Evolutionary conservation across 208 protist genomes (phyloP), one percentile per base, ranked within the genome.

Genomic region (Trypanosoma cruzi): DNA sequence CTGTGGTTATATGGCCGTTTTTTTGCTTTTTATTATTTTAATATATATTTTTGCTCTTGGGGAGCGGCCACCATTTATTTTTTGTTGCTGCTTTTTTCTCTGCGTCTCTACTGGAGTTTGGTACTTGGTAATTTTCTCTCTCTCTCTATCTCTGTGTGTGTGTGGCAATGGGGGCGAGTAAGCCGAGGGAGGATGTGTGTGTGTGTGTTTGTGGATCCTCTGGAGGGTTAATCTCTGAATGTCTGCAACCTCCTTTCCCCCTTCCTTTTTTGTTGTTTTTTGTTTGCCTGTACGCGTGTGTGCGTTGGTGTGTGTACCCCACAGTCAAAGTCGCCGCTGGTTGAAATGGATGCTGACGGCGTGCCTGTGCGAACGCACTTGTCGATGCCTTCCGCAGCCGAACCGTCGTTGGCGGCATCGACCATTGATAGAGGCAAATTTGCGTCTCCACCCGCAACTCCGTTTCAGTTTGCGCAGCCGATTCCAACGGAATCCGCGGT

Each of bases 401-500:
- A 40, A 10, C 36, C 36, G 10, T 4, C 36, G 36, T 4, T 10
- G 36, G 36, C 10, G 36, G 36, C 36, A 40, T 13, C 4, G 44
- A 49, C 11, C 4, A 20, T 14, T 20, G 44, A 49, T 49, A 49
- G 11, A 6, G 16, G 16, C 16, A 49, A 3, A n/a, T 20, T 20
- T 49, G 44, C 26, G 50, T 2, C 50, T 55, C n/a, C 50, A 29
- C 22, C 50, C 22, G 24, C 50, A 2, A 55, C 8, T 6, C 44
- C 44, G 20, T 14, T 22, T 22, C 44, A 6, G 10, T 49, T 8
- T 34, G 50, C 16, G 24, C n/a, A 29, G 13, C 7, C 14, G 24
- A 26, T 31, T n/a, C 50, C 26, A 2, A 31, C n/a, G 28, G 22
- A 55, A 24, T 26, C 50, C 7, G 62, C 56, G 20, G 81, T 79